Evolutionary conservation across 78 protist genomes (phyloP).

Genomic region (Dictyostelium discoideum): DNA sequence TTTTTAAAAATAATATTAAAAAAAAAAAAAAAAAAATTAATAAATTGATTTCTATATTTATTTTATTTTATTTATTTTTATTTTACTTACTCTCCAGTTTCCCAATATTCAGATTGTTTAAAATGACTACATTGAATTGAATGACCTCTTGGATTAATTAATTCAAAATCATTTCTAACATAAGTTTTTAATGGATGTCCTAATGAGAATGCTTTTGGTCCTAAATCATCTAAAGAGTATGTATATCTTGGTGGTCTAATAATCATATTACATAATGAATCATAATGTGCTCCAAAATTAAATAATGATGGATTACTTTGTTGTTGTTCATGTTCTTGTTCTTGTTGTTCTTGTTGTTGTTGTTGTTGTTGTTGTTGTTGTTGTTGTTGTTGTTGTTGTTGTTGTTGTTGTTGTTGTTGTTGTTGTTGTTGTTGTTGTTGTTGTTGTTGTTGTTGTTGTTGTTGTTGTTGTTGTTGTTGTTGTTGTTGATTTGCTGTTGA

Average conservation of each 20-base stretch:
- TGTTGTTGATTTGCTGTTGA: not conserved
- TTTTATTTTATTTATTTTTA: no score
- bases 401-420: no score
- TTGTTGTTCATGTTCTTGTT: not conserved
- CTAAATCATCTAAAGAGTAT: slow-evolving; percentile 57
- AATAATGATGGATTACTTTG: slow-evolving; percentile 19
- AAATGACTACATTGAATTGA: slow-evolving; percentile 81
- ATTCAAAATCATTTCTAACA: slow-evolving; percentile 77
- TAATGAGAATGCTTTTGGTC: slow-evolving; percentile 67
- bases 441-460: no score
- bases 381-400: no score
- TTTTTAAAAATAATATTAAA: not conserved
- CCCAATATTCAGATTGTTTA: slow-evolving; percentile 62
- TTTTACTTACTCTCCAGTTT: slow-evolving; percentile 33
- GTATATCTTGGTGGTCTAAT: slow-evolving; percentile 80
- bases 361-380: no score
- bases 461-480: not conserved
- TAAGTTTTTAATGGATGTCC: slow-evolving; percentile 29
- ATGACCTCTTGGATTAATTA: slow-evolving; percentile 53
- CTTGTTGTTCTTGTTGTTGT: no score
- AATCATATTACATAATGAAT: slow-evolving; percentile 63
- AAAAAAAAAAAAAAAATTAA: not conserved
- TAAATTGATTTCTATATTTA: not conserved
- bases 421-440: no score
- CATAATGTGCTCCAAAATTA: slow-evolving; percentile 67